Evolutionary conservation across 805 yeast genomes (phyloP).

Genomic region (Tetrapisispora namnaoensis): DNA sequence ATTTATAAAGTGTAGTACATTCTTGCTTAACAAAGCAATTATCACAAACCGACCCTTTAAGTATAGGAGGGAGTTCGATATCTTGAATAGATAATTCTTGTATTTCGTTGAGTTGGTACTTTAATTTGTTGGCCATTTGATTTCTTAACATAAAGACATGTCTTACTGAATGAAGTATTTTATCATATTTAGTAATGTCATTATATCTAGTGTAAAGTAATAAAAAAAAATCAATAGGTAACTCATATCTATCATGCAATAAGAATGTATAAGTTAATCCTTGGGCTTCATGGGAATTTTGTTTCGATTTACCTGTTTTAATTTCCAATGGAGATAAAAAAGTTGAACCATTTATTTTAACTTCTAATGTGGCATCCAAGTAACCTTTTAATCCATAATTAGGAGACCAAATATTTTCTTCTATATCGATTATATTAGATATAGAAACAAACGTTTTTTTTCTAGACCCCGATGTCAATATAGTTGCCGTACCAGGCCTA

Average conservation of each 20-base stretch:
- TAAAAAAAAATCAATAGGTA: constrained; percentile 53
- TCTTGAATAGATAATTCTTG: constrained; percentile 1
- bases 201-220: constrained; percentile 64
- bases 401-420: constrained; percentile 89
- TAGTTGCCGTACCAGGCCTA: constrained; percentile 19
- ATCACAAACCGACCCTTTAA: constrained; percentile 47
- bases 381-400: constrained; percentile 81
- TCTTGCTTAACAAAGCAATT: constrained; percentile 44
- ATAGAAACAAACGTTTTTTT: constrained; percentile 40
- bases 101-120: constrained; percentile 24
- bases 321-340: constrained; percentile 79
- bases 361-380: constrained; percentile 78
- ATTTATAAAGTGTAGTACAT: constrained; percentile 58
- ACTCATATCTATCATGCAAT: constrained; percentile 67
- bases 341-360: constrained; percentile 33
- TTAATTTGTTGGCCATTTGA: constrained; percentile 25
- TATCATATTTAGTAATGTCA: constrained; percentile 45
- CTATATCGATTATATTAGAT: constrained; percentile 65
- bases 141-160: constrained; percentile 67
- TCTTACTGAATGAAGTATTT: constrained; percentile 47
- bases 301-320: constrained; percentile 66
- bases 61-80: constrained; percentile 44
- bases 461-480: constrained; percentile 22
- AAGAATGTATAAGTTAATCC: constrained; percentile 72
- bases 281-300: constrained; percentile 73